These are phyloP conservation scores for Gastrodia elata DNA, from an alignment of 106 monocot genomes.

Conservation along the genomic window DNA sequence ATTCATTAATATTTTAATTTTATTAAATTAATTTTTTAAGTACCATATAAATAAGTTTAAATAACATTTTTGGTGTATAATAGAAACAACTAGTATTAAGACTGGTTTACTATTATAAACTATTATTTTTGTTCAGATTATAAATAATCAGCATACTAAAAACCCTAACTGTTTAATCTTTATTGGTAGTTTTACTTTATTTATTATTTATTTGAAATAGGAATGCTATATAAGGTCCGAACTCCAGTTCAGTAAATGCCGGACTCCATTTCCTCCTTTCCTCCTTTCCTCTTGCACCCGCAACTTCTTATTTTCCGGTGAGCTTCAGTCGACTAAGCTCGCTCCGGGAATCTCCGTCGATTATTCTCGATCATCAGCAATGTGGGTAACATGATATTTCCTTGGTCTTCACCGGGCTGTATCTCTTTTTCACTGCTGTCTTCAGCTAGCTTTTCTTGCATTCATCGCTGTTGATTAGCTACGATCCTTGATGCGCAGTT, in stretches of 20 bases:
- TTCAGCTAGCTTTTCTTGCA: neutral
- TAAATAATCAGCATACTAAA: too few species aligned
- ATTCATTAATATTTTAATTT: too few species aligned
- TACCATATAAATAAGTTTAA: too few species aligned
- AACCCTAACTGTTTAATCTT: too few species aligned
- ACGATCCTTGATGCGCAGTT: neutral
- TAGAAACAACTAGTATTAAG: too few species aligned
- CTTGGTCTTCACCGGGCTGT: neutral
- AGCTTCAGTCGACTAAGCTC: neutral
- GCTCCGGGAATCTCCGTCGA: neutral
- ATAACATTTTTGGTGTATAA: too few species aligned
- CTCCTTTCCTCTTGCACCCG: neutral
- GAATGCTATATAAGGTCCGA: too few species aligned
- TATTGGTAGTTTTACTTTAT: too few species aligned
- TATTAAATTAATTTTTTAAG: too few species aligned
- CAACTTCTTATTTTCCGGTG: neutral
- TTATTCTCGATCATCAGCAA: constrained; percentile 3
- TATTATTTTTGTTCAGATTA: too few species aligned
- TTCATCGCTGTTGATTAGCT: neutral
- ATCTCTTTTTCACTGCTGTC: neutral
- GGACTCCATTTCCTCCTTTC: neutral
- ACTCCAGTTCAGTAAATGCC: neutral
- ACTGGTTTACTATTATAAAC: too few species aligned
- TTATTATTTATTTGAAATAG: too few species aligned
- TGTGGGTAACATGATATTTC: neutral